Percentiles rank a stretch among this genome's conserved stretches.
Conservation (phyloP, 2,329 filamentous ascomycete genomes). For the Arthrobotrys pseudoclavata region DNA sequence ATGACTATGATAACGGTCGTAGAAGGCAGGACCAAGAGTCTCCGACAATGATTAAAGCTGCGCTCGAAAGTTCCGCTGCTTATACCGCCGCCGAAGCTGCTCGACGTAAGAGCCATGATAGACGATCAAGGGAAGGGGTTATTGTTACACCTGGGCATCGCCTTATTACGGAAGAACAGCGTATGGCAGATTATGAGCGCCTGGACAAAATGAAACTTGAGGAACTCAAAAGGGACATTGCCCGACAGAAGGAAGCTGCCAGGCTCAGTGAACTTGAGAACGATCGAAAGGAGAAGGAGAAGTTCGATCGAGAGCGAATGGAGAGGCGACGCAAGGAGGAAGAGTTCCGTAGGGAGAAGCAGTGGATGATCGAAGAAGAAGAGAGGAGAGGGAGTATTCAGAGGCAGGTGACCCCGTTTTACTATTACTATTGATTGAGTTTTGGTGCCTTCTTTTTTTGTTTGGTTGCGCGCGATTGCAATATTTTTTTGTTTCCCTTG, state of each 20-base stretch:
- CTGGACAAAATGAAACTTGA: slow-evolving; percentile 36
- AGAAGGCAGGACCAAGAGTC: slow-evolving; percentile 23
- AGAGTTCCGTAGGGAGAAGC: slow-evolving; percentile 41
- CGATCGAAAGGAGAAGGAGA: slow-evolving; percentile 49
- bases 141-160: slow-evolving; percentile 48
- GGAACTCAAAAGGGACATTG: slow-evolving; percentile 46
- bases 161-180: slow-evolving; percentile 46
- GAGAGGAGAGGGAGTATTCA: slow-evolving; percentile 33
- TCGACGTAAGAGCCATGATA: slow-evolving; percentile 31
- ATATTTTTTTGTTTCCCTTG: slow-evolving; percentile 17
- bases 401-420: slow-evolving; percentile 54
- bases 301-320: slow-evolving; percentile 53
- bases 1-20: slow-evolving; percentile 13
- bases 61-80: slow-evolving; percentile 16
- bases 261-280: slow-evolving; percentile 50
- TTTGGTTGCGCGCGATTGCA: neutral
- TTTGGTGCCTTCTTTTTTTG: slow-evolving; percentile 7
- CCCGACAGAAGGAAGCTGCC: slow-evolving; percentile 45
- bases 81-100: slow-evolving; percentile 38
- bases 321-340: slow-evolving; percentile 48
- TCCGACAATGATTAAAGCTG: slow-evolving; percentile 21
- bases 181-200: slow-evolving; percentile 57
- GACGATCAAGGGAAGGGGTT: slow-evolving; percentile 29
- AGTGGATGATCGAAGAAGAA: slow-evolving; percentile 43
- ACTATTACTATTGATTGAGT: slow-evolving; percentile 35